Conservation (phyloP, 2,329 filamentous ascomycete genomes). For the Claviceps sorghi region DNA sequence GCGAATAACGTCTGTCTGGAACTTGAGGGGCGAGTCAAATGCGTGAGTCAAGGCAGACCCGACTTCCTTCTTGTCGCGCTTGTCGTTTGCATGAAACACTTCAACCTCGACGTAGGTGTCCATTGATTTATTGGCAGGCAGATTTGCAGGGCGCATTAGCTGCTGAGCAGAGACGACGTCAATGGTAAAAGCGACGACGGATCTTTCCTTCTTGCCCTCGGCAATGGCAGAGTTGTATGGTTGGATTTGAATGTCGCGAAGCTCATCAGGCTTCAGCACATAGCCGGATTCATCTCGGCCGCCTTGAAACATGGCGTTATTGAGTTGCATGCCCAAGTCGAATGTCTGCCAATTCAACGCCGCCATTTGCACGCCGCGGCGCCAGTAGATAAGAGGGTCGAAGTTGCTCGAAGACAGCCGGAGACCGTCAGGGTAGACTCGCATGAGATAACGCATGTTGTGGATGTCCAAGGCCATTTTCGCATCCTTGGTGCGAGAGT, state of each 20-base stretch:
- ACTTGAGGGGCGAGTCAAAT: conserved; percentile 50
- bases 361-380: conserved; percentile 91
- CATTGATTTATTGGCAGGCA: conserved; percentile 58
- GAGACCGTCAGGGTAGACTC: conserved; percentile 76
- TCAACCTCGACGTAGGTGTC: conserved; percentile 94
- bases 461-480: conserved; percentile 74
- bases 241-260: conserved; percentile 55
- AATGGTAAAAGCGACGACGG: conserved; percentile 71
- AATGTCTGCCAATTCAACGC: conserved; percentile 98
- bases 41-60: conserved; percentile 37
- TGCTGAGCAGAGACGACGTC: conserved; percentile 90
- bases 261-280: conserved; percentile 78
- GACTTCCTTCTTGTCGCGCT: conserved; percentile 71
- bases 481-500: conserved; percentile 59
- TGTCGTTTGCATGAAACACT: conserved; percentile 87
- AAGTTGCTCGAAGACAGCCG: conserved; percentile 86
- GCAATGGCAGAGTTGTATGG: conserved; percentile 35
- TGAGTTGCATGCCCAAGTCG: conserved; percentile 88
- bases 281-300: conserved; percentile 80
- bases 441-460: conserved; percentile 83
- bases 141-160: conserved; percentile 65
- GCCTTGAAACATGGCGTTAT: conserved; percentile 93
- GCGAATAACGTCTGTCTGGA: conserved; percentile 64
- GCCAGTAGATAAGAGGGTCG: conserved; percentile 86
- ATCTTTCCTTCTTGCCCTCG: conserved; percentile 57